These are phyloP conservation scores for Triticum dicoccoides DNA, from an alignment of 176 grass and related monocot genomes.

Conservation along the genomic window DNA sequence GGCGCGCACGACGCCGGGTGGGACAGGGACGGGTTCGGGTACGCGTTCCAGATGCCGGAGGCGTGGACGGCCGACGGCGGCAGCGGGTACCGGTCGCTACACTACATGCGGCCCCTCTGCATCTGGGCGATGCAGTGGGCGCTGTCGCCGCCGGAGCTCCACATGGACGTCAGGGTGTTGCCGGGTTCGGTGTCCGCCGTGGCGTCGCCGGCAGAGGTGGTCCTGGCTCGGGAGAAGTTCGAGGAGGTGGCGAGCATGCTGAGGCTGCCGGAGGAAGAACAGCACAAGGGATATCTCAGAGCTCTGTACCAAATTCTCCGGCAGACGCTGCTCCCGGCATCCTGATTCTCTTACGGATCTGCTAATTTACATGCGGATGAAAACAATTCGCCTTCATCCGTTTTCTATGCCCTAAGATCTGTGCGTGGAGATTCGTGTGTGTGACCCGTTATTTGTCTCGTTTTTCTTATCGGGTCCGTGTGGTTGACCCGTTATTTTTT, in stretches of 20 bases:
- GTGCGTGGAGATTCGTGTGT: too few species aligned
- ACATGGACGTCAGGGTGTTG: neutral
- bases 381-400: too few species aligned
- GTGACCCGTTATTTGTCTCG: too few species aligned
- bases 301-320: slow-evolving; percentile 55
- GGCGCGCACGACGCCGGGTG: slow-evolving; percentile 53
- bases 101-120: slow-evolving; percentile 64
- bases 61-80: slow-evolving; percentile 43
- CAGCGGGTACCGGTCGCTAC: slow-evolving; percentile 47
- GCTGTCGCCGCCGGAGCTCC: slow-evolving; percentile 43
- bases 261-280: slow-evolving; percentile 52
- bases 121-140: slow-evolving; percentile 82
- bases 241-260: slow-evolving; percentile 52
- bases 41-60: slow-evolving; percentile 65
- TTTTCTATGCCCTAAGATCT: too few species aligned
- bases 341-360: neutral
- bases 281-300: slow-evolving; percentile 34
- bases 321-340: slow-evolving; percentile 9
- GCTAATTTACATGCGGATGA: too few species aligned
- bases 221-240: slow-evolving; percentile 33
- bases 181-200: neutral
- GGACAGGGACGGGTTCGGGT: slow-evolving; percentile 62
- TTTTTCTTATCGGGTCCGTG: too few species aligned
- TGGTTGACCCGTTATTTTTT: too few species aligned
- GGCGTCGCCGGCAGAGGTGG: neutral